Evolutionary conservation across 2,329 filamentous ascomycete species (phyloP), one percentile per base, ranked within the genome.

Genomic region (Magnaporthiopsis poae): DNA sequence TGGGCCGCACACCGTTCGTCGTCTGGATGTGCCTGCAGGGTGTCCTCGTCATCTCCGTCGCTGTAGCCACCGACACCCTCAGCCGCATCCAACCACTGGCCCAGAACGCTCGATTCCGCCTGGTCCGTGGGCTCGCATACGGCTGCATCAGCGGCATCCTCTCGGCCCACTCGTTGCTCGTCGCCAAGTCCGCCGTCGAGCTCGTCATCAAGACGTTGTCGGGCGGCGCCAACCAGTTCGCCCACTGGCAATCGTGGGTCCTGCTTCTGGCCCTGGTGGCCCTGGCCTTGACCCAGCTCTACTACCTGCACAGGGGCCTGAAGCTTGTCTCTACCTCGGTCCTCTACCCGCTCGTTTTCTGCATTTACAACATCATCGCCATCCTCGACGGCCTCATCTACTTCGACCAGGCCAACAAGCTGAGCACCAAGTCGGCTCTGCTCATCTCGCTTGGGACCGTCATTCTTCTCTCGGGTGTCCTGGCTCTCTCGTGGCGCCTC

Each of bases 331-430:
- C 93, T 66, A 98, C 95, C 29, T 96, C 92, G 73, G 90, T 98
- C 69, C 83, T 99, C 71, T 99, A 99, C 77, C 95, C 95, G 5
- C 88, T 98, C 72, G 93, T 98, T 59, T 99, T 99, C 78, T 99
- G 95, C 82, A 87, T 98, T 70, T 99, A 98, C 83, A 99, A 99
- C 82, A 96, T 99, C 73, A 93, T 98, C 74, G 95, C 95, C 70
- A 99, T 99, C 71, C 82, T 98, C 71, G 95, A 99, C 77, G 95
- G 95, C 39, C 83, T 99, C 71, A 96, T 99, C 72, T 99, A 98
- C 78, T 99, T 98, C 79, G 85, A 90, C 72, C 95, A 99, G 77
- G 90, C 89, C 65, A 89, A 92, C 70, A 84, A 90, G 66, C 86
- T 99, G 69, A 87, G 88, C 21, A 82, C 87, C 0, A 78, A 95